Base-by-base conservation (phyloP, 1,284 basidiomycete genomes). In the Ustilago loliicola region DNA sequence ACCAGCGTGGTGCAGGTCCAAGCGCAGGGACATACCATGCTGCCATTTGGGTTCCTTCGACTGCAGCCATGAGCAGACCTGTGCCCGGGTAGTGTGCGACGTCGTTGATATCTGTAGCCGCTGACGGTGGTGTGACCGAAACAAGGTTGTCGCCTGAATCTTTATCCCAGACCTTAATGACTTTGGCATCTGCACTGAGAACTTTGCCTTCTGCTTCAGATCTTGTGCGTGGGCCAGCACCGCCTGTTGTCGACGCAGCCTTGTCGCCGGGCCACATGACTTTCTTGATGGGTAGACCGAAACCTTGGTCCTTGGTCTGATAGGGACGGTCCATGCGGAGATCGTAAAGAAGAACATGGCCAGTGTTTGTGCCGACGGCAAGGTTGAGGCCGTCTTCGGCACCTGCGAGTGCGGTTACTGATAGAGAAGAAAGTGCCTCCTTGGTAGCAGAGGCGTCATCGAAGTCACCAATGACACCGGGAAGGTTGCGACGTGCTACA, bases 1-100 rank as follows among this genome's bases (percentile, higher is more conserved):
- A 95, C 97, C 97, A 99, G 80, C 91, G 91, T 0, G 97, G 96
- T 15, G 97, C 97, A 3, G 96, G 96, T 0, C 97, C 97, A 6
- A 99, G 90, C 80, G 96, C 93, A 19, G 96, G 97, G 50, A 99
- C 92, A 86, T 96, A 99, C 83, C 84, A 86, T 5, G 83, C 84
- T 0, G 79, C 82, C 81, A 84, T 85, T 62, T 85, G 82, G 0
- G 84, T 85, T 4, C 79, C 83, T 53, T 86, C 85, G 13, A 83
- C 82, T 3, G 85, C 82, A 5, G 83, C 80, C 67, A 86, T 77
- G 27, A 86, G 59, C 29, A 86, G 66, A 27, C 85, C 85, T 9
- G 83, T 82, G 32, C 84, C 84, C 1, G 85, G 84, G 45, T 85
- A 72, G 61, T 85, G 84, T 29, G 80, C 78, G 11, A 86, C 83